Percentiles rank a stretch among this genome's conserved stretches.
Evolutionary conservation across 805 yeast genomes (phyloP).

Genomic region (Candida succiphila): DNA sequence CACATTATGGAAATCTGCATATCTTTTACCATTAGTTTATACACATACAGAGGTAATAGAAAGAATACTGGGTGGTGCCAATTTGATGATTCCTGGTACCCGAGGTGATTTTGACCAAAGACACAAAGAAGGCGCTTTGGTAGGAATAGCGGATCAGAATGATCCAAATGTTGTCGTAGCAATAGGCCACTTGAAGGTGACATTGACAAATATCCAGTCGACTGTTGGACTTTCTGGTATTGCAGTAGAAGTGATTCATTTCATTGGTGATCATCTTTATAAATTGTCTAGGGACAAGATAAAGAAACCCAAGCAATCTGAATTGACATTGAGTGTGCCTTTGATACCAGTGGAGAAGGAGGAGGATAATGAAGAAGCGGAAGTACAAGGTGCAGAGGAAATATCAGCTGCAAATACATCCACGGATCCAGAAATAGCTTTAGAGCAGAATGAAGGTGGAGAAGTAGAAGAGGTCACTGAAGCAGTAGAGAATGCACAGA

Average conservation of each 20-base stretch:
- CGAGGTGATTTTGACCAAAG: slow-evolving; percentile 46
- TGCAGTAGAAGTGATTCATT: slow-evolving; percentile 68
- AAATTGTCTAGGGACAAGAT: slow-evolving; percentile 38
- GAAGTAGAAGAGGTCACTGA: background rate
- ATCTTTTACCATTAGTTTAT: slow-evolving; percentile 50
- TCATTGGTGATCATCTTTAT: slow-evolving; percentile 54
- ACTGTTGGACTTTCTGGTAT: slow-evolving; percentile 66
- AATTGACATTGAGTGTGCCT: slow-evolving; percentile 6
- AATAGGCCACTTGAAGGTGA: slow-evolving; percentile 50
- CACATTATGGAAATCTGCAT: slow-evolving; percentile 63
- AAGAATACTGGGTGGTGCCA: slow-evolving; percentile 68
- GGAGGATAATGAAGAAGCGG: slow-evolving; percentile 9
- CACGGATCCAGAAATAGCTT: no score
- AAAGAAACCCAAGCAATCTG: slow-evolving; percentile 30
- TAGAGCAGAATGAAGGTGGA: slow-evolving; percentile 1
- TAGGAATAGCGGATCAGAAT: slow-evolving; percentile 57
- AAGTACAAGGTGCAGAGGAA: slow-evolving; percentile 4
- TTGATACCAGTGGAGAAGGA: slow-evolving; percentile 9
- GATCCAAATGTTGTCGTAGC: slow-evolving; percentile 60
- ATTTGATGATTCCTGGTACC: slow-evolving; percentile 69
- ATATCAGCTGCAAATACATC: no score
- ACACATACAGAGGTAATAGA: slow-evolving; percentile 72
- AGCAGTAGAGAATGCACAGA: background rate
- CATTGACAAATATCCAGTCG: slow-evolving; percentile 31
- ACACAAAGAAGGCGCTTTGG: slow-evolving; percentile 44